phyloP scores from a whole-genome alignment of 2,329 filamentous ascomycete species.

The Calonectria ilicicola region DNA sequence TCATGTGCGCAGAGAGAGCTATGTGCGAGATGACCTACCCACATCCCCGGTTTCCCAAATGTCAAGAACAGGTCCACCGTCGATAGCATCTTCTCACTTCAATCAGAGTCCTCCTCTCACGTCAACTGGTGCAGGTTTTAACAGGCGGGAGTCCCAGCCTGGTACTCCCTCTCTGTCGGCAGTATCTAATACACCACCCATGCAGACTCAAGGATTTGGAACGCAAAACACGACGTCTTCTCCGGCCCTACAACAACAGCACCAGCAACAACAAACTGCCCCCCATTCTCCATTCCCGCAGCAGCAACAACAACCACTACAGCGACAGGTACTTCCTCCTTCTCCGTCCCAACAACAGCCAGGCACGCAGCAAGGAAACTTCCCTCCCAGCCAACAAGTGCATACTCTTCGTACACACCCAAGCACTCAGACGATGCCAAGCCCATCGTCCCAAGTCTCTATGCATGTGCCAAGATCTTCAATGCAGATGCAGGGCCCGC shows the following conservation, averaged over 20 bases:
- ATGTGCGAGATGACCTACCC: slow-evolving; percentile 30
- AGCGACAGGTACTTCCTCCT: not conserved
- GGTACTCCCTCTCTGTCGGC: slow-evolving; percentile 28
- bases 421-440: slow-evolving; percentile 23
- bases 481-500: slow-evolving; percentile 32
- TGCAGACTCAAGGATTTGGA: slow-evolving; percentile 27
- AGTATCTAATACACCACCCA: slow-evolving; percentile 28
- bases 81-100: slow-evolving; percentile 39
- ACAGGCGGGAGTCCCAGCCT: slow-evolving; percentile 29
- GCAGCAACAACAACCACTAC: not conserved
- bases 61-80: slow-evolving; percentile 37
- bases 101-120: slow-evolving; percentile 40
- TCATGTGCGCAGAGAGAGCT: slow-evolving; percentile 21
- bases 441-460: slow-evolving; percentile 24
- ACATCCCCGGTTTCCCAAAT: slow-evolving; percentile 40
- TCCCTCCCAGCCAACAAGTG: slow-evolving; percentile 32
- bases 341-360: slow-evolving; percentile 21
- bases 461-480: slow-evolving; percentile 26
- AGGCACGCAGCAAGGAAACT: slow-evolving; percentile 17
- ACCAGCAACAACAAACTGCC: not conserved
- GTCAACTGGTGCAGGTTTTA: slow-evolving; percentile 22
- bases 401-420: slow-evolving; percentile 17
- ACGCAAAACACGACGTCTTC: slow-evolving; percentile 20
- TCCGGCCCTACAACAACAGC: not conserved
- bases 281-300: not conserved